Conservation (phyloP, 495 filamentous ascomycete species). For the Penicillium dipodomyicola region DNA sequence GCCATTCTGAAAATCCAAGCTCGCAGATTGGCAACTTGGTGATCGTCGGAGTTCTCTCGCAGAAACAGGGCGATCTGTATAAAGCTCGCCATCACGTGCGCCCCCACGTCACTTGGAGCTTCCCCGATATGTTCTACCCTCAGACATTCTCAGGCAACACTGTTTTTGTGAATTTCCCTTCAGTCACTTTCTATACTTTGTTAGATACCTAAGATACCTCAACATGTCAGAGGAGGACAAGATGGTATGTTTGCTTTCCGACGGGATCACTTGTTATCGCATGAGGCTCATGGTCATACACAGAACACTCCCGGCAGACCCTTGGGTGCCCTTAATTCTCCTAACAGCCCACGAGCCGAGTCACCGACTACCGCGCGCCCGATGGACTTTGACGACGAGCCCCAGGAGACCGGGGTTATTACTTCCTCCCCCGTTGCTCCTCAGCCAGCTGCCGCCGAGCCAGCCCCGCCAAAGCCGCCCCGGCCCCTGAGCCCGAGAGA, state of each 20-base stretch:
- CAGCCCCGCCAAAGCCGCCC: slow-evolving; percentile 79
- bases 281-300: slow-evolving; percentile 27
- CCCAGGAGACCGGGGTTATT: slow-evolving; percentile 58
- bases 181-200: neutral
- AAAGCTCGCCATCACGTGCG: slow-evolving; percentile 35
- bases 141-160: slow-evolving; percentile 29
- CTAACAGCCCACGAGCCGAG: slow-evolving; percentile 55
- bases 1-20: slow-evolving; percentile 9
- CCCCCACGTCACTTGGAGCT: slow-evolving; percentile 43
- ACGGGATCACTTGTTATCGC: neutral
- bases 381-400: slow-evolving; percentile 84
- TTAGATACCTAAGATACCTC: neutral
- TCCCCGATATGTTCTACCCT: slow-evolving; percentile 25
- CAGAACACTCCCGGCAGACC: slow-evolving; percentile 38
- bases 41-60: slow-evolving; percentile 7
- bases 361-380: slow-evolving; percentile 82
- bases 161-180: slow-evolving; percentile 12
- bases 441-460: slow-evolving; percentile 23
- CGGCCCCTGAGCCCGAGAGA: slow-evolving; percentile 77
- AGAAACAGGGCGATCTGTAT: slow-evolving; percentile 19
- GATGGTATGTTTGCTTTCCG: slow-evolving; percentile 28
- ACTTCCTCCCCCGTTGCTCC: slow-evolving; percentile 36
- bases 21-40: slow-evolving; percentile 1
- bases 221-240: slow-evolving; percentile 45
- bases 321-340: slow-evolving; percentile 21